phyloP scores from a whole-genome alignment of 2,329 filamentous ascomycete genomes.

The Stagonosporopsis vannaccii region DNA sequence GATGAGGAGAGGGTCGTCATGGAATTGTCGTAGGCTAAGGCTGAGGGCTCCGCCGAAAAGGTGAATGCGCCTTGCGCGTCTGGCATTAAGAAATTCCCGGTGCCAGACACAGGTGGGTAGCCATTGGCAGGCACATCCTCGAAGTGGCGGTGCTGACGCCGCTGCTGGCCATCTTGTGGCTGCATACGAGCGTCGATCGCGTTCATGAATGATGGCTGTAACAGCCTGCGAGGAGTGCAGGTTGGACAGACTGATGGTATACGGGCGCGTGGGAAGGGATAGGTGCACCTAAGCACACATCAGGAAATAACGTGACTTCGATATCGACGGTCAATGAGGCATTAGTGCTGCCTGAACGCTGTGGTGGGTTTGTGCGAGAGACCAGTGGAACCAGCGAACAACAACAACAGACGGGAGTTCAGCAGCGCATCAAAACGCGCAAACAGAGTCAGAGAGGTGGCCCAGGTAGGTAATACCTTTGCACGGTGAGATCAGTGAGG shows the following conservation, averaged over 20 bases:
- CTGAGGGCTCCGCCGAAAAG: slow-evolving; percentile 45
- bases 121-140: slow-evolving; percentile 40
- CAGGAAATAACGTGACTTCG: slow-evolving; percentile 40
- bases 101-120: slow-evolving; percentile 30
- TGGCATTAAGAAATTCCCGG: slow-evolving; percentile 37
- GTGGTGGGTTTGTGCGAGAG: slow-evolving; percentile 26
- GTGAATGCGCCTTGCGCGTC: slow-evolving; percentile 45
- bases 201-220: slow-evolving; percentile 33
- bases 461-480: slow-evolving; percentile 33
- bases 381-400: slow-evolving; percentile 20
- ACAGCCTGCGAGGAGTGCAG: slow-evolving; percentile 25
- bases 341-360: slow-evolving; percentile 45
- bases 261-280: background rate
- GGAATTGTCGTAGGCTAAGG: slow-evolving; percentile 43
- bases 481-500: slow-evolving; percentile 31
- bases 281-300: slow-evolving; percentile 19
- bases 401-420: slow-evolving; percentile 17
- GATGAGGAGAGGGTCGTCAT: slow-evolving; percentile 33
- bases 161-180: slow-evolving; percentile 44
- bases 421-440: slow-evolving; percentile 25
- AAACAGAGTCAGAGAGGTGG: slow-evolving; percentile 24
- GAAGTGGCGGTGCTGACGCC: slow-evolving; percentile 44
- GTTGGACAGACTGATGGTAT: slow-evolving; percentile 22
- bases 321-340: slow-evolving; percentile 38
- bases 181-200: slow-evolving; percentile 44